phyloP scores from a whole-genome alignment of 1,139 yeast genomes.

The Blastobotrys ciferrii region DNA sequence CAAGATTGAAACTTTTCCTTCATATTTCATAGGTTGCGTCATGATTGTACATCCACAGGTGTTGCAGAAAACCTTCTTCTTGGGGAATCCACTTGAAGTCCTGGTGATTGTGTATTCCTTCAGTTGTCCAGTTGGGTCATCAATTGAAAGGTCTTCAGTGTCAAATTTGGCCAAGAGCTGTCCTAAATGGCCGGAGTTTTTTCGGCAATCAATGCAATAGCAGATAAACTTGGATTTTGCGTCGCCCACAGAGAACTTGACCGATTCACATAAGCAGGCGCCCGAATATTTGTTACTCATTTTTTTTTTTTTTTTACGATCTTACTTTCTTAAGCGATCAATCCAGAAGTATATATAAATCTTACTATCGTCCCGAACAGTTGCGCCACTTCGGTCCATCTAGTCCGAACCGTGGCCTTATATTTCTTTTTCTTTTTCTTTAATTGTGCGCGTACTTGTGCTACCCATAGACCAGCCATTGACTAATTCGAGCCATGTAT shows the following conservation, averaged over 20 bases:
- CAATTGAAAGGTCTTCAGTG: conserved; percentile 23
- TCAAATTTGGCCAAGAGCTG: conserved; percentile 27
- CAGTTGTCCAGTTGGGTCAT: conserved; percentile 21
- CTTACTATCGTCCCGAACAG: no score
- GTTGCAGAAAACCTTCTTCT: conserved; percentile 30
- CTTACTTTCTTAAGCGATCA: no score
- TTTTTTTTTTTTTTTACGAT: no score
- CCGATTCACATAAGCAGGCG: conserved; percentile 31
- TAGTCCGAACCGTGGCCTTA: no score
- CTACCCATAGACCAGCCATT: no score
- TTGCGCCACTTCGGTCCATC: no score
- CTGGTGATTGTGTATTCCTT: conserved; percentile 23
- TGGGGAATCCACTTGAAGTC: conserved; percentile 33
- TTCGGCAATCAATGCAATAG: conserved; percentile 33
- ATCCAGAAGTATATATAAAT: no score
- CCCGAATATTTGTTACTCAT: conserved; percentile 13
- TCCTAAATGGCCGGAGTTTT: conserved; percentile 34
- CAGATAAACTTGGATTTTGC: conserved; percentile 26
- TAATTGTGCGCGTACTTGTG: no score
- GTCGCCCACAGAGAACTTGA: conserved; percentile 22
- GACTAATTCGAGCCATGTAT: no score
- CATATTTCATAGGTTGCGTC: conserved; percentile 29
- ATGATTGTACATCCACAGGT: conserved; percentile 32
- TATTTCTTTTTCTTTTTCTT: no score
- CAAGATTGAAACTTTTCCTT: conserved; percentile 21